phyloP scores from a whole-genome alignment of 2,329 filamentous ascomycete genomes.

The Fusarium bactridioides region DNA sequence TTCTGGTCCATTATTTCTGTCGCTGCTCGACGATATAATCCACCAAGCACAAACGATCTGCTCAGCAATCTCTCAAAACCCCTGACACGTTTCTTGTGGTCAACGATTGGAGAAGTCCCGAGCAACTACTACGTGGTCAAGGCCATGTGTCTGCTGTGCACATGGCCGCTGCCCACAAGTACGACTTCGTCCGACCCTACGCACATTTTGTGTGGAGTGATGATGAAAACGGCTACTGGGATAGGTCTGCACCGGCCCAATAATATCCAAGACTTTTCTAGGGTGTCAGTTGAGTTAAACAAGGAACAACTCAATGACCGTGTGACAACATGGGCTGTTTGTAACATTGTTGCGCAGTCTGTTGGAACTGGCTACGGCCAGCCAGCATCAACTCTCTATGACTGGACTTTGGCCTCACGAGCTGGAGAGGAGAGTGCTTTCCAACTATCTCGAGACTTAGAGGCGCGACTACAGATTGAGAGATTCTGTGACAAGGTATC shows the following conservation, averaged over 20 bases:
- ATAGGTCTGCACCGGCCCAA: conserved; percentile 83
- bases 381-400: conserved; percentile 79
- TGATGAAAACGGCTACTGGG: conserved; percentile 88
- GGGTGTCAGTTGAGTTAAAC: conserved; percentile 76
- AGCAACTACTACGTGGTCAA: conserved; percentile 84
- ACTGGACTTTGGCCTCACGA: conserved; percentile 73
- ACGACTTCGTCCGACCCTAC: conserved; percentile 82
- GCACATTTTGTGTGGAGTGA: conserved; percentile 81
- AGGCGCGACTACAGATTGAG: conserved; percentile 74
- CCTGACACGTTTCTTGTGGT: conserved; percentile 77
- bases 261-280: conserved; percentile 83
- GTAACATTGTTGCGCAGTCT: conserved; percentile 83
- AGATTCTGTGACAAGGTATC: conserved; percentile 80
- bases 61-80: conserved; percentile 73
- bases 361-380: conserved; percentile 86
- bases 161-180: conserved; percentile 84
- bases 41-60: conserved; percentile 64
- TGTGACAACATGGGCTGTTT: conserved; percentile 83
- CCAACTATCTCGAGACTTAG: conserved; percentile 67
- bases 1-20: conserved; percentile 87
- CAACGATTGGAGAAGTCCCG: conserved; percentile 78
- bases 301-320: conserved; percentile 82
- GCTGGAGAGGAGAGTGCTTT: conserved; percentile 67
- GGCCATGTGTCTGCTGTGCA: conserved; percentile 79
- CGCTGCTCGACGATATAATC: conserved; percentile 73